Conservation (phyloP, 805 yeast species). For the Ogataea nakhonphanomensis region DNA sequence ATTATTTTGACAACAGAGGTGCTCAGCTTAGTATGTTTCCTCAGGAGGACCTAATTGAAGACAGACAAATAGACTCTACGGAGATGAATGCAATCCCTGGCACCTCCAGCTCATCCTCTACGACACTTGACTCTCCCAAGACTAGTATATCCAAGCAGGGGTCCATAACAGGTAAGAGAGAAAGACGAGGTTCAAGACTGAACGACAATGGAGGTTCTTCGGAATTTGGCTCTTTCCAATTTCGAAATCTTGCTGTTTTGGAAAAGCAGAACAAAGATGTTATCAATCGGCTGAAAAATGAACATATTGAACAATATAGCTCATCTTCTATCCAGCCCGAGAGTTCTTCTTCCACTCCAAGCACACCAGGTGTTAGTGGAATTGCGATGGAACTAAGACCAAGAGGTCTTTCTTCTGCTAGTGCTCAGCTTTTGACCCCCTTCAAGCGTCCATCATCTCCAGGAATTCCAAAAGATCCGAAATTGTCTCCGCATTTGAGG, state of each 20-base stretch:
- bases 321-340: constrained; percentile 46
- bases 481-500: constrained; percentile 26
- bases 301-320: constrained; percentile 60
- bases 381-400: constrained; percentile 13
- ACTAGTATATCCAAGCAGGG: constrained; percentile 26
- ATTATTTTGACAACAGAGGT: constrained; percentile 88
- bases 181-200: constrained; percentile 68
- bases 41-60: constrained; percentile 32
- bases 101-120: constrained; percentile 26
- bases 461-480: constrained; percentile 18
- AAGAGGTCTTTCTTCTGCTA: constrained; percentile 19
- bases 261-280: constrained; percentile 94
- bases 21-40: constrained; percentile 70
- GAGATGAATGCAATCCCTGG: constrained; percentile 14
- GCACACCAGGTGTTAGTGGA: constrained; percentile 21
- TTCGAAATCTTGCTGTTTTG: constrained; percentile 81
- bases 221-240: constrained; percentile 91
- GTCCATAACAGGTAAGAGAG: constrained; percentile 48
- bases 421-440: constrained; percentile 22
- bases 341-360: constrained; percentile 28
- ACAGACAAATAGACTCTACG: constrained; percentile 10
- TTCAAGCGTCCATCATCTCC: constrained; percentile 34
- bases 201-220: constrained; percentile 55
- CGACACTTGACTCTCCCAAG: constrained; percentile 30
- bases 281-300: constrained; percentile 79